Conservation (phyloP, 2,329 filamentous ascomycete genomes). For the Colletotrichum eleusines region DNA sequence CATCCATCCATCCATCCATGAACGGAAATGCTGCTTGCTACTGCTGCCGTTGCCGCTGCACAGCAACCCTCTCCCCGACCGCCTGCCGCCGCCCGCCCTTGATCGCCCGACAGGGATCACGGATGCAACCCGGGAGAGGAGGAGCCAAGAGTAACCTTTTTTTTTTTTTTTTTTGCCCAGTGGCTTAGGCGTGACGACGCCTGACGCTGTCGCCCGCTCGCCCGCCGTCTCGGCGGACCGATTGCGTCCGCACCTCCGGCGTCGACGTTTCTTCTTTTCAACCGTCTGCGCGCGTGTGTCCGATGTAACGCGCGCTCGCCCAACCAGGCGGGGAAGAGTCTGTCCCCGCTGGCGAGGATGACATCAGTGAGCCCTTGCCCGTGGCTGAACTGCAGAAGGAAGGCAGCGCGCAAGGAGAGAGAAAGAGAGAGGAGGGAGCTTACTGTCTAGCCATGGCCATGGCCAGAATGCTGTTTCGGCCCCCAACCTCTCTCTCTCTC, state of each 20-base stretch:
- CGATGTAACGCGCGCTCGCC: slow-evolving; percentile 18
- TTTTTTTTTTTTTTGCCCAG: no score
- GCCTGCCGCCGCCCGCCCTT: slow-evolving; percentile 4
- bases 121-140: slow-evolving; percentile 8
- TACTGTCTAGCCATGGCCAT: not conserved
- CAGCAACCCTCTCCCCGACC: not conserved
- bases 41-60: not conserved
- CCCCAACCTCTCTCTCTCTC: slow-evolving; percentile 9
- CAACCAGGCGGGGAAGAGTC: slow-evolving; percentile 4
- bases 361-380: not conserved
- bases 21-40: not conserved
- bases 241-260: slow-evolving; percentile 33
- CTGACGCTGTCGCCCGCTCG: slow-evolving; percentile 19
- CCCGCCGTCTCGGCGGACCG: slow-evolving; percentile 38
- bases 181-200: slow-evolving; percentile 41
- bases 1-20: no score
- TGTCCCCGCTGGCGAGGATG: no score
- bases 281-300: slow-evolving; percentile 1
- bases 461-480: slow-evolving; percentile 10
- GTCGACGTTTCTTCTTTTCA: not conserved
- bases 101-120: slow-evolving; percentile 31
- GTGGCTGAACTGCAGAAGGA: no score
- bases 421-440: not conserved
- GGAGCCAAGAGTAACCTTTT: slow-evolving; percentile 25
- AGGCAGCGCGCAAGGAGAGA: no score